These are phyloP conservation scores for Dictyostelium purpureum DNA, from an alignment of 78 protist species.

Conservation along the genomic window DNA sequence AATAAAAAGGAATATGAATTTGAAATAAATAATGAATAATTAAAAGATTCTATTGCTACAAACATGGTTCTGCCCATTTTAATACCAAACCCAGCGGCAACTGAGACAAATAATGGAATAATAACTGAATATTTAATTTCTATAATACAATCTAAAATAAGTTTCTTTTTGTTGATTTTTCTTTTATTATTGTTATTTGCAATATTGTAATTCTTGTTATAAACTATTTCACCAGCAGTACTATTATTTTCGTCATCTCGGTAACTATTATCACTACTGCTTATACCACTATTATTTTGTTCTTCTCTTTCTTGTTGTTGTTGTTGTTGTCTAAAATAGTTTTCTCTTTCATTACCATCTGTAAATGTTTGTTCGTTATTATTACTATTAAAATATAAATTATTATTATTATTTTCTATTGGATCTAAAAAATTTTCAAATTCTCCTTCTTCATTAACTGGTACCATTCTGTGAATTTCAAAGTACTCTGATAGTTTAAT, in stretches of 20 bases:
- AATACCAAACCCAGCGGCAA: conserved; percentile 51
- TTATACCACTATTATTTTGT: too few relatives aligned
- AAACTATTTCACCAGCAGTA: neutral
- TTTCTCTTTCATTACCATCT: neutral
- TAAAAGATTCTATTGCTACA: conserved; percentile 1
- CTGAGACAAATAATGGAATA: conserved; percentile 36
- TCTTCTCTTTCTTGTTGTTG: too few relatives aligned
- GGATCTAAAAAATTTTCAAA: neutral
- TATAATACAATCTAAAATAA: conserved; percentile 48
- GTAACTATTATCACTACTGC: too few relatives aligned
- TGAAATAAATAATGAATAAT: neutral
- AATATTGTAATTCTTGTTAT: too few relatives aligned
- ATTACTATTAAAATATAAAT: neutral
- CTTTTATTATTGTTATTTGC: too few relatives aligned
- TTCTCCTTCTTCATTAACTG: neutral
- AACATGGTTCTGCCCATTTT: conserved; percentile 47
- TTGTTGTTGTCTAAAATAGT: too few relatives aligned
- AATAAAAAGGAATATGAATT: neutral
- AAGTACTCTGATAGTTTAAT: conserved; percentile 33
- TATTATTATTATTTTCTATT: neutral
- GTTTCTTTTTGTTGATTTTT: conserved; percentile 20
- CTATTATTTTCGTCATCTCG: neutral
- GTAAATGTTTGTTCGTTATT: neutral
- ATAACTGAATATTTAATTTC: conserved; percentile 22
- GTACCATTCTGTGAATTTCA: neutral